A percentile compares a stretch with the other conserved stretches of the same genome.
These are phyloP conservation scores for Daldinia sp. DNA, from an alignment of 2,329 filamentous ascomycete genomes.

Conservation along the genomic window DNA sequence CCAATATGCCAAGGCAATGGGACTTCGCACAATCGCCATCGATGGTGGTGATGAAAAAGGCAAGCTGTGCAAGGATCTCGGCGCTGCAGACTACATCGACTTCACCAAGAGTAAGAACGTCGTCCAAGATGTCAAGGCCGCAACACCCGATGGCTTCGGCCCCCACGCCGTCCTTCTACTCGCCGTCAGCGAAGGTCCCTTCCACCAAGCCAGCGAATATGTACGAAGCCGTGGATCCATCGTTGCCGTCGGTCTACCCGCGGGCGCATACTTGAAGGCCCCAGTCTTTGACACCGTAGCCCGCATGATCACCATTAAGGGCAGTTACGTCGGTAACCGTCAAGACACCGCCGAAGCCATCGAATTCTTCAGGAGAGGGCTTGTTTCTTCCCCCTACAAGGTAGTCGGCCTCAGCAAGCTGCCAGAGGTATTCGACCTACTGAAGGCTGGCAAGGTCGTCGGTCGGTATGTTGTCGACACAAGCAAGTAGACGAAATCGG, in stretches of 20 bases:
- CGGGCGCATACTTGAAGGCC: slow-evolving; percentile 79
- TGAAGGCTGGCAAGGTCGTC: slow-evolving; percentile 75
- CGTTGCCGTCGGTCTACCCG: slow-evolving; percentile 88
- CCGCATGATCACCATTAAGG: slow-evolving; percentile 89
- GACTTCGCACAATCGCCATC: slow-evolving; percentile 80
- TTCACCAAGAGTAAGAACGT: slow-evolving; percentile 79
- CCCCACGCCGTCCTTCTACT: slow-evolving; percentile 88
- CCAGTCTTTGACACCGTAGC: slow-evolving; percentile 91
- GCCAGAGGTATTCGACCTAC: slow-evolving; percentile 79
- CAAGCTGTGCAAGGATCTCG: slow-evolving; percentile 73
- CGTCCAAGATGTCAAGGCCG: slow-evolving; percentile 83
- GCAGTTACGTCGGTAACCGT: slow-evolving; percentile 92
- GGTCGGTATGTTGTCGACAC: slow-evolving; percentile 83
- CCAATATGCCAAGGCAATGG: slow-evolving; percentile 94
- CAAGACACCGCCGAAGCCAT: slow-evolving; percentile 88
- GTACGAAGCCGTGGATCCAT: slow-evolving; percentile 83
- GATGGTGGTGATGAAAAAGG: slow-evolving; percentile 85
- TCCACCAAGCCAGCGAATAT: slow-evolving; percentile 92
- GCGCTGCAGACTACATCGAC: slow-evolving; percentile 79
- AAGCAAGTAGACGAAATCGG: slow-evolving; percentile 58
- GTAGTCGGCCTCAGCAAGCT: slow-evolving; percentile 81
- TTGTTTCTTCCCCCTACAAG: slow-evolving; percentile 91
- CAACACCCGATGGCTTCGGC: slow-evolving; percentile 80
- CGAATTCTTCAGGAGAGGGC: slow-evolving; percentile 84
- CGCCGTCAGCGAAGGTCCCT: slow-evolving; percentile 88